These are phyloP conservation scores for Aspergillus phoenicis DNA, from an alignment of 2,329 filamentous ascomycete genomes.

Conservation along the genomic window DNA sequence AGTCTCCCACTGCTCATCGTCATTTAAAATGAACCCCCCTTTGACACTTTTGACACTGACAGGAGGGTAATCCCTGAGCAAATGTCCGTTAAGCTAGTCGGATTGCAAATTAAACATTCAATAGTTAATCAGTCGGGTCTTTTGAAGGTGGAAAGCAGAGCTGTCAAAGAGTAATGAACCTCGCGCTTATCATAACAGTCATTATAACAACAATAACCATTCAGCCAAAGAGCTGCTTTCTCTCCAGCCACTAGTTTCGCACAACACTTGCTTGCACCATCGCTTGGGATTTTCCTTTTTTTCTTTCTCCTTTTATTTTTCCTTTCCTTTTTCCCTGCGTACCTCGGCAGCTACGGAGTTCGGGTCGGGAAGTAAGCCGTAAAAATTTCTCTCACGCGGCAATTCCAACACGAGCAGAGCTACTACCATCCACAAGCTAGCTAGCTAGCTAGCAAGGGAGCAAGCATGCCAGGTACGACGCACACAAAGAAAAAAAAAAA, in stretches of 20 bases:
- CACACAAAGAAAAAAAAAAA: background rate
- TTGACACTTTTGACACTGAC: conserved; percentile 10
- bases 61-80: background rate
- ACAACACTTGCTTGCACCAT: background rate
- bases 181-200: background rate
- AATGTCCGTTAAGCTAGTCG: background rate
- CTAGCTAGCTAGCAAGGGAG: background rate
- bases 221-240: background rate
- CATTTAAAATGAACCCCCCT: conserved; percentile 7
- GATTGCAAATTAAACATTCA: conserved; percentile 4
- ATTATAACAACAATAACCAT: background rate
- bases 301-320: no score
- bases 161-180: background rate
- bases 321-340: no score
- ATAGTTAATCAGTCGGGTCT: background rate
- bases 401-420: background rate
- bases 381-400: background rate
- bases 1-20: conserved; percentile 11
- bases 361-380: background rate
- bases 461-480: background rate
- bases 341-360: conserved; percentile 1
- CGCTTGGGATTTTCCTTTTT: background rate
- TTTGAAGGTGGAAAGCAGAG: background rate
- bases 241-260: background rate
- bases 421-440: no score